Percentiles rank a stretch among this genome's conserved stretches.
Evolutionary conservation across 2,329 filamentous ascomycete genomes (phyloP).

Genomic region (Verticillium tricorpus): DNA sequence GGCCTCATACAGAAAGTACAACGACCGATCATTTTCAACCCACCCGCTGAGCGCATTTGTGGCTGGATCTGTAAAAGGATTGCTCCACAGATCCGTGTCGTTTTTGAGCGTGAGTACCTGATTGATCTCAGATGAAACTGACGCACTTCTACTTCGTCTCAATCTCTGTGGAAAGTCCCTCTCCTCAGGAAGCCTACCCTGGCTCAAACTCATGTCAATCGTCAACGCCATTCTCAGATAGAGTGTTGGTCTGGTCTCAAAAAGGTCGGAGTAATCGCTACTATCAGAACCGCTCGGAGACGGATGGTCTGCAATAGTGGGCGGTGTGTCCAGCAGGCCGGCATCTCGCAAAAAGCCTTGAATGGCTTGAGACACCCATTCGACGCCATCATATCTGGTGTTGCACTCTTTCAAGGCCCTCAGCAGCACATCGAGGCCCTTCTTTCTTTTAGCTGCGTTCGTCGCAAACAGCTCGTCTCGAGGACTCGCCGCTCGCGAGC

Average conservation of each 20-base stretch:
- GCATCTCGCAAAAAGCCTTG: slow-evolving; percentile 36
- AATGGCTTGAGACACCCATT: slow-evolving; percentile 38
- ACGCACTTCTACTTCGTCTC: too few species aligned
- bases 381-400: slow-evolving; percentile 39
- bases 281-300: slow-evolving; percentile 17
- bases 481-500: slow-evolving; percentile 1
- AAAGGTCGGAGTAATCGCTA: slow-evolving; percentile 36
- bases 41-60: neutral
- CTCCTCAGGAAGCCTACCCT: slow-evolving; percentile 33
- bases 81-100: too few species aligned
- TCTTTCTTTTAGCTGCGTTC: slow-evolving; percentile 33
- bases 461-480: slow-evolving; percentile 10
- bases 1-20: slow-evolving; percentile 4
- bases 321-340: slow-evolving; percentile 15
- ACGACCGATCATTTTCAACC: slow-evolving; percentile 3
- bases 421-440: slow-evolving; percentile 37
- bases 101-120: too few species aligned
- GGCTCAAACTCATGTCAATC: slow-evolving; percentile 38
- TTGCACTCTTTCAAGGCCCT: slow-evolving; percentile 41
- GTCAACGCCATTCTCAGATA: slow-evolving; percentile 38
- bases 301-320: slow-evolving; percentile 4
- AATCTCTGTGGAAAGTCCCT: slow-evolving; percentile 28
- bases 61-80: too few species aligned
- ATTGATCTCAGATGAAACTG: too few species aligned
- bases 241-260: slow-evolving; percentile 31